Evolutionary conservation across 305 asterid species (phyloP), one percentile per base, ranked within the genome.

Genomic region (Rubia tinctorum): DNA sequence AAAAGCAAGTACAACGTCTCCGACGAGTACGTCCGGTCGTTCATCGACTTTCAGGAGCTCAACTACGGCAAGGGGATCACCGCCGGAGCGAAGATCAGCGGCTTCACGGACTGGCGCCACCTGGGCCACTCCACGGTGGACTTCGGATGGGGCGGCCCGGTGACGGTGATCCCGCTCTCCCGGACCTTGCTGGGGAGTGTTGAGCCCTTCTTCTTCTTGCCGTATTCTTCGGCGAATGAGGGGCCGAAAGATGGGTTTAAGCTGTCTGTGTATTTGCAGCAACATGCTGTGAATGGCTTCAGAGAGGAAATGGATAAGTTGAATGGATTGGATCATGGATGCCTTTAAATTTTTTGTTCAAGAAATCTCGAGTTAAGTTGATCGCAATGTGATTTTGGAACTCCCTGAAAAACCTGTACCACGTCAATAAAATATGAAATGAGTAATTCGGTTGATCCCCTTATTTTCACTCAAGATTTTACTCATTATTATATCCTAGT

Each of bases 61-160:
- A 87, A 92, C 80, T 88, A 86, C 73, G 59, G 42, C 22, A 75
- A 86, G 71, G 95, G 97, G 69, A 87, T 90, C 63, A 88, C 76
- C 8, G 87, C 88, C 1, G 96, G 97, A 40, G 69, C 80, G 69
- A 84, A 87, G 17, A 91, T 91, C 76, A 89, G 89, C 49, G 95
- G 91, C 3, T 92, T 92, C 76, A 90, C 98, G 4, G 98, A 92
- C 73, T 92, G 98, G 98, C 82, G 97, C 45, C 98, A 92, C 77
- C 80, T 90, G 79, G 98, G 98, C 15, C 98, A 92, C 42, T 89
- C 98, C 30, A 76, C 85, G 11, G 90, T 90, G 71, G 94, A 92
- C 71, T 92, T 88, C 9, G 96, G 98, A 40, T 89, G 96, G 96
- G 96, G 96, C 47, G 88, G 93, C 66, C 96, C 96, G 0, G 85